These are phyloP conservation scores for Lactarius indigo DNA, from an alignment of 768 basidiomycete genomes.

Conservation along the genomic window DNA sequence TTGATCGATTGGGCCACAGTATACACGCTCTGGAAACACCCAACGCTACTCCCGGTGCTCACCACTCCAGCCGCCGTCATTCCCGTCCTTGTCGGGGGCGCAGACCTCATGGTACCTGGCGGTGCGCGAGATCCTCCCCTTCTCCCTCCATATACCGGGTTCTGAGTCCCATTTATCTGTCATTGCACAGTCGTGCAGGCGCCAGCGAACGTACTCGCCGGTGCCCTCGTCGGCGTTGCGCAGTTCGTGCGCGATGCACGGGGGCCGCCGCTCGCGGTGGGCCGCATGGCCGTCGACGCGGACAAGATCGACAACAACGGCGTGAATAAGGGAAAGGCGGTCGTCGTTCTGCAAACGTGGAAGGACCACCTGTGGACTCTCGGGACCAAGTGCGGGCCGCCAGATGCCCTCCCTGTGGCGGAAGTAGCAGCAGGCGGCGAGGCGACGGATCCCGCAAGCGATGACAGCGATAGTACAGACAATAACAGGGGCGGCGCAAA, in stretches of 20 bases:
- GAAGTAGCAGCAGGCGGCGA: conserved; percentile 21
- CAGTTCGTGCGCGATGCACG: conserved; percentile 39
- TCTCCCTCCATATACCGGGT: background rate
- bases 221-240: conserved; percentile 61
- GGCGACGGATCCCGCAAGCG: conserved; percentile 12
- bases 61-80: conserved; percentile 70
- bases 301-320: conserved; percentile 33
- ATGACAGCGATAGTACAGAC: conserved; percentile 13
- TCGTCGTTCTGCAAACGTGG: conserved; percentile 69
- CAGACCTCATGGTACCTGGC: conserved; percentile 87
- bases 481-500: conserved; percentile 5
- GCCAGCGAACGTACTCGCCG: conserved; percentile 39
- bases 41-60: conserved; percentile 63
- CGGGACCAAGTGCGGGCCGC: conserved; percentile 59
- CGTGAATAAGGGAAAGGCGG: conserved; percentile 66
- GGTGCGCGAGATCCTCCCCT: conserved; percentile 43
- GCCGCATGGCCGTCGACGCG: conserved; percentile 54
- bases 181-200: conserved; percentile 53
- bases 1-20: conserved; percentile 34
- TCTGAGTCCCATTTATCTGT: conserved; percentile 1
- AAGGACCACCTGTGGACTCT: conserved; percentile 73
- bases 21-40: conserved; percentile 77
- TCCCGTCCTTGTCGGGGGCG: conserved; percentile 69
- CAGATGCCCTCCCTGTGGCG: conserved; percentile 32
- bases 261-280: conserved; percentile 70